Conservation (phyloP, 805 yeast species). For the Suhomyces canberraensis region DNA sequence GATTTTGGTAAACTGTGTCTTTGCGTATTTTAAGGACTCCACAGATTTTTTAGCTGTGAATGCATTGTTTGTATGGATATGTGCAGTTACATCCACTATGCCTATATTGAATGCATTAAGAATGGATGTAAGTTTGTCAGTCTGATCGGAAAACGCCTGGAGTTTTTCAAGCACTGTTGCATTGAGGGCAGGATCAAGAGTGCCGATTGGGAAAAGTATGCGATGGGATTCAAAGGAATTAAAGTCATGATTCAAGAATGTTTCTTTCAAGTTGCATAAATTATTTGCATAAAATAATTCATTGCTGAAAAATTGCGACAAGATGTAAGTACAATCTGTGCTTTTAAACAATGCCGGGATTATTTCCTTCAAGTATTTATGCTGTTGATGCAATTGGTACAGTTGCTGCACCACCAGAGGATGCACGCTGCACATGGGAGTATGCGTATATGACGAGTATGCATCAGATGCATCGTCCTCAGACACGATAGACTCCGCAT, state of each 20-base stretch:
- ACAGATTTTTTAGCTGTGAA: not conserved
- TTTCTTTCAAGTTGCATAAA: constrained; percentile 9
- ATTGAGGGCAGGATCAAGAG: constrained; percentile 1
- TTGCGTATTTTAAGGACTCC: constrained; percentile 6
- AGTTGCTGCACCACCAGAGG: not conserved
- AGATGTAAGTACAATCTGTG: not conserved
- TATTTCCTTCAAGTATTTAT: constrained; percentile 3
- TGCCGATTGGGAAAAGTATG: constrained; percentile 5
- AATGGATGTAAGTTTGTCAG: constrained; percentile 4
- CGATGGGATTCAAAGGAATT: constrained; percentile 3
- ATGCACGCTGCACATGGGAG: not conserved
- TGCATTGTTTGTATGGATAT: not conserved
- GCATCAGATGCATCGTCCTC: constrained; percentile 1
- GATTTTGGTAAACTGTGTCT: constrained; percentile 5
- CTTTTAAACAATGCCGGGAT: constrained; percentile 7
- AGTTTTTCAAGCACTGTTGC: constrained; percentile 6
- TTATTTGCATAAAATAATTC: constrained; percentile 14
- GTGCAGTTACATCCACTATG: constrained; percentile 1
- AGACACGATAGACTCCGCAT: constrained; percentile 7
- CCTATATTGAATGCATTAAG: constrained; percentile 8
- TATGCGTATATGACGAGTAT: not conserved
- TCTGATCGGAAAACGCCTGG: constrained; percentile 5
- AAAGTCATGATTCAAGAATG: constrained; percentile 10
- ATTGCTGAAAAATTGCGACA: constrained; percentile 12
- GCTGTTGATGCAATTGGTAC: not conserved